Conservation (phyloP, 805 yeast species). For the Yarrowia sp. region DNA sequence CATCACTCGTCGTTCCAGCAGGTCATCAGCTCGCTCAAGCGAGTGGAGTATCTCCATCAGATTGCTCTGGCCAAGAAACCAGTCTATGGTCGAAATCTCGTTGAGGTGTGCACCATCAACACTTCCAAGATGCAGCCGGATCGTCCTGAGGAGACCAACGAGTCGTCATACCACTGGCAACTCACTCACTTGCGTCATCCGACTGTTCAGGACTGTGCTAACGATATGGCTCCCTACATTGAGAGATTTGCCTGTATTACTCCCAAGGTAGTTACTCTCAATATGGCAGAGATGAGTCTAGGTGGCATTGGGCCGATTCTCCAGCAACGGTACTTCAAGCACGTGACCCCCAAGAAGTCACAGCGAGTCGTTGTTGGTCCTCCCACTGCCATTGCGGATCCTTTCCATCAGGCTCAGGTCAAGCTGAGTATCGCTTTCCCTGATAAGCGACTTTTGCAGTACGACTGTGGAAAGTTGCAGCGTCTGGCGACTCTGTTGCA, state of each 20-base stretch:
- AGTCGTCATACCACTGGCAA: slow-evolving; percentile 18
- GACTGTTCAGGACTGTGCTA: slow-evolving; percentile 30
- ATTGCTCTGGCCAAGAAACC: slow-evolving; percentile 48
- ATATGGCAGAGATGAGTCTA: slow-evolving; percentile 44
- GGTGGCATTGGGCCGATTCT: slow-evolving; percentile 34
- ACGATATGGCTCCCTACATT: slow-evolving; percentile 52
- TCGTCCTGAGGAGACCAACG: slow-evolving; percentile 9
- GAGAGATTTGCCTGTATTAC: slow-evolving; percentile 70
- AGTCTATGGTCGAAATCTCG: slow-evolving; percentile 59
- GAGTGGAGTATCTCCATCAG: slow-evolving; percentile 21
- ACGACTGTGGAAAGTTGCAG: slow-evolving; percentile 96
- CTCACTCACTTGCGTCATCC: slow-evolving; percentile 11
- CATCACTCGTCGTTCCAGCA: slow-evolving; percentile 40
- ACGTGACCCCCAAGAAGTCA: slow-evolving; percentile 16
- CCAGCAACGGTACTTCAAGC: slow-evolving; percentile 19
- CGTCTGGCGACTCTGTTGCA: slow-evolving; percentile 71
- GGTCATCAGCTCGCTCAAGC: slow-evolving; percentile 1
- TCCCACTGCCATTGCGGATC: slow-evolving; percentile 34
- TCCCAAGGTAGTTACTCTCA: slow-evolving; percentile 77
- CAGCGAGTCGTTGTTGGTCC: slow-evolving; percentile 20
- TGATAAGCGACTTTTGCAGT: slow-evolving; percentile 84
- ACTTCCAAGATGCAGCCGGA: slow-evolving; percentile 7
- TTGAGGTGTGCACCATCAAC: slow-evolving; percentile 41
- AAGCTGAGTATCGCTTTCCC: slow-evolving; percentile 93
- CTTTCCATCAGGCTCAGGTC: slow-evolving; percentile 79